These are phyloP conservation scores for Ogataea kodamae DNA, from an alignment of 805 yeast genomes.

Conservation along the genomic window DNA sequence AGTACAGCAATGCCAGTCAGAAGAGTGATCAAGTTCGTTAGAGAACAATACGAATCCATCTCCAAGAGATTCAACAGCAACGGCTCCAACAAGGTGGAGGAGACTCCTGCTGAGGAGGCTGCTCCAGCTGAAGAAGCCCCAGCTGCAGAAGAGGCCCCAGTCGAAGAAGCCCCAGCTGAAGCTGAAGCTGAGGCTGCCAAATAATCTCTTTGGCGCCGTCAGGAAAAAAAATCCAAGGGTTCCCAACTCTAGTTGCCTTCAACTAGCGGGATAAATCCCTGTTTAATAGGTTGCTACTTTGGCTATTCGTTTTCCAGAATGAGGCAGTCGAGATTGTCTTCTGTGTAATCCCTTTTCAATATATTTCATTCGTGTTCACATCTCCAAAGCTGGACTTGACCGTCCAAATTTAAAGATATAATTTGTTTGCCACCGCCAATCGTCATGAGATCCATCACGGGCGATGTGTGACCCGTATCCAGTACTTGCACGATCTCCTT, in stretches of 20 bases:
- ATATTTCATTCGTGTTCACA: slow-evolving; percentile 10
- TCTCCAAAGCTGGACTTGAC: slow-evolving; percentile 30
- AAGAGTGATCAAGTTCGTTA: slow-evolving; percentile 31
- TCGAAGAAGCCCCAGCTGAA: slow-evolving; percentile 21
- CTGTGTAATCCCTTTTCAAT: slow-evolving; percentile 18
- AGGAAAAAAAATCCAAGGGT: slow-evolving; percentile 2
- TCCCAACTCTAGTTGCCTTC: slow-evolving; percentile 19
- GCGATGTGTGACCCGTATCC: slow-evolving; percentile 9
- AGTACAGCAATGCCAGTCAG: slow-evolving; percentile 33
- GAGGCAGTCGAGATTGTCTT: slow-evolving; percentile 16
- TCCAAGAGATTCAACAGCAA: slow-evolving; percentile 28
- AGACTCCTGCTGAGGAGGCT: slow-evolving; percentile 15
- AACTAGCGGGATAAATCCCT: slow-evolving; percentile 7
- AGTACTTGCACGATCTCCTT: slow-evolving; percentile 41
- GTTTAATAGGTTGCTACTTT: slow-evolving; percentile 10
- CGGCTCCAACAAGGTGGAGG: slow-evolving; percentile 16
- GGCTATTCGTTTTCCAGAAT: slow-evolving; percentile 15
- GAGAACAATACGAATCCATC: slow-evolving; percentile 31
- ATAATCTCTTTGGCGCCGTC: slow-evolving; percentile 8
- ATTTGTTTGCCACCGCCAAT: slow-evolving; percentile 37
- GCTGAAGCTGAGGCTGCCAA: slow-evolving; percentile 16
- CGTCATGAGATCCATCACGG: slow-evolving; percentile 41
- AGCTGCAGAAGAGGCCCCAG: slow-evolving; percentile 15
- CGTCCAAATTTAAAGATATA: slow-evolving; percentile 31
- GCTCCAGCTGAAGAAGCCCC: slow-evolving; percentile 12